Base-by-base conservation (phyloP, 805 yeast species). In the Saccharomycopsis microspora region DNA sequence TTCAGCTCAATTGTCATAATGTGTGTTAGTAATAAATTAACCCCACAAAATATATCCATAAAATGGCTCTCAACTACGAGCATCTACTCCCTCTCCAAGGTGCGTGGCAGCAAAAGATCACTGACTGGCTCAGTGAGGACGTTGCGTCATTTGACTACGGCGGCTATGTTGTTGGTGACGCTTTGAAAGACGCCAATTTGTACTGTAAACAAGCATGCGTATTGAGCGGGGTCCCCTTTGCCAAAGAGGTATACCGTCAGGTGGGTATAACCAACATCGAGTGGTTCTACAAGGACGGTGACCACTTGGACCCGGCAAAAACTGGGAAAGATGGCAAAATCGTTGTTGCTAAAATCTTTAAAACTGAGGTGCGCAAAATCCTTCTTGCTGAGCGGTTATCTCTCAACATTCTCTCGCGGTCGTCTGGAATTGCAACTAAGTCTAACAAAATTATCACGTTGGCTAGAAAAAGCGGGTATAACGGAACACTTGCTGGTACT, bases 111-210 rank as follows among this genome's bases (percentile, higher is more conserved):
- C 75, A 74, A 44, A 81, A 80, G 51, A 77, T 90, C 52, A 77
- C 87, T 6, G 70, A 67, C 41, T 89, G 86, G 81, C 68, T 89
- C 9, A 69, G 75, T 4, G 97, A 89, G 59, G 97, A 89, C 58
- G 90, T 85, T 10, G 97, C 97, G 1, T 78, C 94, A 0, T 90
- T 90, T 57, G 97, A 89, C 62, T 84, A 81, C 57, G 97, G 97
- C 34, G 97, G 96, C 2, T 86, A 68, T 58, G 97, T 90, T 2
- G 97, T 90, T n/a, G 97, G 97, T 8, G 72, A 74, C 46, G 80
- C 72, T 41, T 55, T 56, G 3, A 83, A 85, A 58, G 69, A 78
- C 3, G 97, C 95, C 2, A 78, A 85, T 2, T 68, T 89, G 40
- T 82, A 75, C 65, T 84, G 94, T 71, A 89, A 89, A 64, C 81